Conservation (phyloP, 2,329 filamentous ascomycete species). For the Hypoxylon sp. region DNA sequence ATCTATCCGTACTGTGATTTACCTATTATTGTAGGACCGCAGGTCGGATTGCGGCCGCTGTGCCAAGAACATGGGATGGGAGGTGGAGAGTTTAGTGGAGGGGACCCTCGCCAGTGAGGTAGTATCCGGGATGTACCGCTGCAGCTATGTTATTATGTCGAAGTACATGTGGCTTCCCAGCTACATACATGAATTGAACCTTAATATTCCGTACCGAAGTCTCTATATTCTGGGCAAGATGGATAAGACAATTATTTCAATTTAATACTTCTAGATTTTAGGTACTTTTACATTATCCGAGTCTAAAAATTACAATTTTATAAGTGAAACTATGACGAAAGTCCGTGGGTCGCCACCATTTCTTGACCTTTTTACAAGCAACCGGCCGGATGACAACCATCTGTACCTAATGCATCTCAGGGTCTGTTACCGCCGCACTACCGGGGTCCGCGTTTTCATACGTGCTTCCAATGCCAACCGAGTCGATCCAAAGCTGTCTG, state of each 20-base stretch:
- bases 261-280: not conserved
- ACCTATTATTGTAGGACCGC: conserved; percentile 18
- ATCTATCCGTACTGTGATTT: conserved; percentile 18
- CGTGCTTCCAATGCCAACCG: conserved; percentile 52
- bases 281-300: not conserved
- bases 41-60: conserved; percentile 36
- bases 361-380: not conserved
- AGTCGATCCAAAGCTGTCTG: conserved; percentile 56
- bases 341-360: not conserved
- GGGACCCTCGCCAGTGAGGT: not conserved
- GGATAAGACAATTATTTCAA: no score
- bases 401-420: not conserved
- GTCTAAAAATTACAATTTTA: not conserved
- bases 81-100: conserved; percentile 10
- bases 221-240: not conserved
- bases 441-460: conserved; percentile 40
- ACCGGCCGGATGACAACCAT: not conserved
- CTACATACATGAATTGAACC: conserved; percentile 9
- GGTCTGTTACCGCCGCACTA: not conserved
- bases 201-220: not conserved
- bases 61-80: conserved; percentile 30
- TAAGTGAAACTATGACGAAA: not conserved
- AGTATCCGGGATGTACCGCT: not conserved
- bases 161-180: conserved; percentile 11
- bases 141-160: not conserved